Base-by-base conservation (phyloP, 106 monocot species). In the Apostasia shenzhenica region DNA sequence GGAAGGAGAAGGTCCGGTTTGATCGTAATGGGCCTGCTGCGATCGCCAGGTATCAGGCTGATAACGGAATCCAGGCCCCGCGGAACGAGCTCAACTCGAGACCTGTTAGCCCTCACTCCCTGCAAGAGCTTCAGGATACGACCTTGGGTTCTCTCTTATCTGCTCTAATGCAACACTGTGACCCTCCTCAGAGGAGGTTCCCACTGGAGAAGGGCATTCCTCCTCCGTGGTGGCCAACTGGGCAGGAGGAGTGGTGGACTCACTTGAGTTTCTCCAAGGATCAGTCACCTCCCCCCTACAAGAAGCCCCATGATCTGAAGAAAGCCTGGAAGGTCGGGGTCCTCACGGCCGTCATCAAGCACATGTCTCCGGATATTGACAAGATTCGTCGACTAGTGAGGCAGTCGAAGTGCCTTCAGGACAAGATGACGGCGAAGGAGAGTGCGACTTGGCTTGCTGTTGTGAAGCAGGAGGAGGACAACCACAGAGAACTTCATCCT, bases 361-460 rank as follows among this genome's bases (percentile, higher is more conserved):
- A 90, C 68, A 83, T 90, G 77, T 90, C 83, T 1, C 90, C 90
- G n/a, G 90, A 90, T 69, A 81, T 90, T 3, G 79, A 83, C 14
- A 90, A 86, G 67, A 83, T 90, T 42, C 77, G 86, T 1, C 68
- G 84, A 14, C 81, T 90, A 1, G 90, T 90, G 2, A 67, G 90
- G 53, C 90, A 90, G 53, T 86, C 86, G 6, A 90, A 90, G 81
- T 90, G 90, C 65, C 81, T 90, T n/a, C 90, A 90, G 54, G 90
- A 90, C 76, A 90, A 90, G 73, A 90, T 90, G 90, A 90, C 90
- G 0, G 90, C 90, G 3, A 90, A 86, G 71, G 90, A 90, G 83
- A 90, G 82, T 39, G 72, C 83, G 1, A 90, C 83, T 41, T 90
- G 90, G 90, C 68, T 86, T 37, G 79, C 86, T 4, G 90, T 90